Conservation (phyloP, 371 early-diverging fungal genomes). For the Syncephalastrum racemosum region DNA sequence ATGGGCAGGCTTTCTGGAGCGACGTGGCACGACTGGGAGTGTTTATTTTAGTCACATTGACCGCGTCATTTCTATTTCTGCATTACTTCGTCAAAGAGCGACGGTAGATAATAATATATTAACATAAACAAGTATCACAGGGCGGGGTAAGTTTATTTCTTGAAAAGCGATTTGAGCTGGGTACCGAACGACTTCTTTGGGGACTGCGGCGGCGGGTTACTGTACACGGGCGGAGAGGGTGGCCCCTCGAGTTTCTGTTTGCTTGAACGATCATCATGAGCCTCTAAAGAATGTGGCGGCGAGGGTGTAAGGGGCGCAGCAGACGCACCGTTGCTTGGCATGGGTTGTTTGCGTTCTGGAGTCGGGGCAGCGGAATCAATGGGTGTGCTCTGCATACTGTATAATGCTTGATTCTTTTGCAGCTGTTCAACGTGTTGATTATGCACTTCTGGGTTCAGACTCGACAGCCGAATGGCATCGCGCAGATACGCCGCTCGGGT, state of each 20-base stretch:
- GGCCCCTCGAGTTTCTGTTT: constrained; percentile 2
- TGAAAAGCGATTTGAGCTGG: constrained; percentile 5
- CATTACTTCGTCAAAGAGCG: constrained; percentile 46
- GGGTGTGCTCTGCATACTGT: no score
- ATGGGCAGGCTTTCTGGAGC: constrained; percentile 49
- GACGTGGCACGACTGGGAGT: constrained; percentile 28
- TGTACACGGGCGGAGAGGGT: constrained; percentile 5
- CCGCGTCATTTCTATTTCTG: constrained; percentile 36
- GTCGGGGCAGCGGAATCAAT: background rate
- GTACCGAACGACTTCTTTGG: constrained; percentile 7
- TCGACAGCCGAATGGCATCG: constrained; percentile 50
- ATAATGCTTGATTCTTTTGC: background rate
- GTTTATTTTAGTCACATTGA: constrained; percentile 29
- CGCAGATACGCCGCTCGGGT: constrained; percentile 52
- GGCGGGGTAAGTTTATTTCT: no score
- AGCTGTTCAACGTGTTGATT: background rate
- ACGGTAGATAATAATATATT: constrained; percentile 18
- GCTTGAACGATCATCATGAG: no score
- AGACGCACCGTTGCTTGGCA: no score
- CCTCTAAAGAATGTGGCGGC: background rate
- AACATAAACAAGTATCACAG: background rate
- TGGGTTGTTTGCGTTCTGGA: constrained; percentile 2
- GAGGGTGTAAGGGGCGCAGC: background rate
- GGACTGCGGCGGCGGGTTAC: no score
- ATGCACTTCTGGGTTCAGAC: constrained; percentile 21